Evolutionary conservation across 805 yeast species (phyloP).

Genomic region (Cyberlindnera meyerae): DNA sequence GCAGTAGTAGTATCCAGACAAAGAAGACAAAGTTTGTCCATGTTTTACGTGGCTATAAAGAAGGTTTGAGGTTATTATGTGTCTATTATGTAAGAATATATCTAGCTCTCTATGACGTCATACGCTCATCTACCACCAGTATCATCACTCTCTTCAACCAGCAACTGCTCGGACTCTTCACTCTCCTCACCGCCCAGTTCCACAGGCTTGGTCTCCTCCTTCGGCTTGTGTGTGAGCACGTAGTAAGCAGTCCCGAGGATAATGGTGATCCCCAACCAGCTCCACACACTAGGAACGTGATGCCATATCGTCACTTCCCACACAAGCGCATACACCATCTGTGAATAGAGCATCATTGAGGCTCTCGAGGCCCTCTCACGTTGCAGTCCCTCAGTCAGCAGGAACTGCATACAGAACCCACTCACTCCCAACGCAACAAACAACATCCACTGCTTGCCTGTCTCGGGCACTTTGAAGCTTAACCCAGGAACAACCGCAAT

Average conservation of each 20-base stretch:
- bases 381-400: slow-evolving; percentile 78
- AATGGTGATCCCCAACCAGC: slow-evolving; percentile 62
- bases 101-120: too few species aligned
- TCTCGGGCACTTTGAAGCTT: slow-evolving; percentile 55
- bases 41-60: too few species aligned
- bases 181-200: slow-evolving; percentile 2
- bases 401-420: slow-evolving; percentile 80
- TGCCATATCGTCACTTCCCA: slow-evolving; percentile 73
- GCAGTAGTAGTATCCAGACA: too few species aligned
- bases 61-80: too few species aligned
- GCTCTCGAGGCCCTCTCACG: slow-evolving; percentile 76
- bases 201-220: slow-evolving; percentile 4
- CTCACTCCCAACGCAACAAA: slow-evolving; percentile 60
- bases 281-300: slow-evolving; percentile 65
- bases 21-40: too few species aligned
- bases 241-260: slow-evolving; percentile 62
- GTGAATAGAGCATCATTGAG: slow-evolving; percentile 69
- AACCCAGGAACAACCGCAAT: slow-evolving; percentile 54
- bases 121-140: too few species aligned
- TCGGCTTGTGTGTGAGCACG: slow-evolving; percentile 50
- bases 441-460: slow-evolving; percentile 60
- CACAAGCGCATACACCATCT: slow-evolving; percentile 69
- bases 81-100: too few species aligned
- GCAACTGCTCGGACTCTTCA: too few species aligned
- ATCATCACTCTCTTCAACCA: too few species aligned